These are phyloP conservation scores for Symmetrospora coprosmae DNA, from an alignment of 768 basidiomycete genomes.

Conservation along the genomic window DNA sequence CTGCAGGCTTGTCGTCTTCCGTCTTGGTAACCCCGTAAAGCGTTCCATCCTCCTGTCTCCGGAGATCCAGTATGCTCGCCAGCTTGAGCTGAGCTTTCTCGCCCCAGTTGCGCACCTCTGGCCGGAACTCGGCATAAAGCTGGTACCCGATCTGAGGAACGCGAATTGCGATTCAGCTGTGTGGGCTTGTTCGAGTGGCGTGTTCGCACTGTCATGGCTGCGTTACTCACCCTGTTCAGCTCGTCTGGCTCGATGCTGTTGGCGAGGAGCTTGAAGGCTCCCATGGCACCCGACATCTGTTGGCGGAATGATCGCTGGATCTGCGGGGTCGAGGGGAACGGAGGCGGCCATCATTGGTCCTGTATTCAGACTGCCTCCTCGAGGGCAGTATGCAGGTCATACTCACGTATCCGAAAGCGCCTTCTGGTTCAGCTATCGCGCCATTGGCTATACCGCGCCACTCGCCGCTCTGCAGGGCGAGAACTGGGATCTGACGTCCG, in stretches of 20 bases:
- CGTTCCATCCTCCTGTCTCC: slow-evolving; percentile 20
- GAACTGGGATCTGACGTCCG: slow-evolving; percentile 59
- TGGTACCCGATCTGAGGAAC: slow-evolving; percentile 55
- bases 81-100: slow-evolving; percentile 60
- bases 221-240: slow-evolving; percentile 32
- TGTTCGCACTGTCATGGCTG: neutral
- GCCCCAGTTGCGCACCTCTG: slow-evolving; percentile 69
- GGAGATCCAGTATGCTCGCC: slow-evolving; percentile 48
- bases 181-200: neutral
- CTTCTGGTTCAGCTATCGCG: slow-evolving; percentile 52
- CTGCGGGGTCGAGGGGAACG: too few species aligned
- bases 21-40: too few species aligned
- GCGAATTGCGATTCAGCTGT: neutral
- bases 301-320: slow-evolving; percentile 6
- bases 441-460: slow-evolving; percentile 74
- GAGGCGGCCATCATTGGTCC: too few species aligned
- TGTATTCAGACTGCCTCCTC: slow-evolving; percentile 36
- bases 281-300: slow-evolving; percentile 22
- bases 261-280: slow-evolving; percentile 37
- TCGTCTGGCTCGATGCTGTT: slow-evolving; percentile 37
- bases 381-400: slow-evolving; percentile 65
- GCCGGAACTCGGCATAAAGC: slow-evolving; percentile 77
- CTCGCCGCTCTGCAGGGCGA: slow-evolving; percentile 51
- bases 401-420: slow-evolving; percentile 66
- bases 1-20: slow-evolving; percentile 15